A percentile compares a stretch with the other conserved stretches of the same genome.
Evolutionary conservation across 228 moss, liverwort and hornwort species (phyloP).

Genomic region (Sphagnum fallax): DNA sequence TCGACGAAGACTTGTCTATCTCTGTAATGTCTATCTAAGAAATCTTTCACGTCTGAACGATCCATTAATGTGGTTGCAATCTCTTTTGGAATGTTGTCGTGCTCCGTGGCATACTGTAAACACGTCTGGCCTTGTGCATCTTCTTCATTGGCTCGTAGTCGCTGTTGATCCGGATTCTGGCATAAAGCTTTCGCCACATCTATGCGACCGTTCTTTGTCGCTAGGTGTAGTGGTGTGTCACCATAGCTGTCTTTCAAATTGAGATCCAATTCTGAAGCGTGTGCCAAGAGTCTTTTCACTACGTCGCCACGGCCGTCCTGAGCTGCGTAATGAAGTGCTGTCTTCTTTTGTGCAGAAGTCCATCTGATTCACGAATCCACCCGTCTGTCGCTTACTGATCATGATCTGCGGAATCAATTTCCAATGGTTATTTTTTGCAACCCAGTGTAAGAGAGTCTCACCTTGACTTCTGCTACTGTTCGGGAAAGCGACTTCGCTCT

Average conservation of each 20-base stretch:
- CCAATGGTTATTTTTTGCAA: too few relatives aligned
- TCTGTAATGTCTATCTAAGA: conserved; percentile 6
- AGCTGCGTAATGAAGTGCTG: conserved; percentile 28
- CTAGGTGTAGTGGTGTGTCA: conserved; percentile 26
- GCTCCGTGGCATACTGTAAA: background rate
- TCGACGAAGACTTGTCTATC: conserved; percentile 8
- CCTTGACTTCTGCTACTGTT: too few relatives aligned
- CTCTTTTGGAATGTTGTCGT: conserved; percentile 5
- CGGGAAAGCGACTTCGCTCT: too few relatives aligned
- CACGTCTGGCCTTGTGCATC: conserved; percentile 6
- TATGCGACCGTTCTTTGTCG: conserved; percentile 12
- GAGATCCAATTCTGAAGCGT: background rate
- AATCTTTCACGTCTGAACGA: conserved; percentile 3
- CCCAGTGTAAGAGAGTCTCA: conserved; percentile 7
- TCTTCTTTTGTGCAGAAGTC: too few relatives aligned
- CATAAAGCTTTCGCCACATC: conserved; percentile 14
- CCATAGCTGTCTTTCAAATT: conserved; percentile 10
- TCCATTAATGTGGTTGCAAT: conserved; percentile 4
- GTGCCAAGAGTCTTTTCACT: conserved; percentile 9
- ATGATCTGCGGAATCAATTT: too few relatives aligned
- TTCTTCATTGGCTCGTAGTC: conserved; percentile 16
- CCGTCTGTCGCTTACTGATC: too few relatives aligned
- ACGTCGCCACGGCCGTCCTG: conserved; percentile 10
- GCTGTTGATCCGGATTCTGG: background rate
- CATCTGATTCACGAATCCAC: too few relatives aligned